Percentiles rank a stretch among this genome's conserved stretches.
Conservation (phyloP, 495 filamentous ascomycete genomes). For the Penicillium psychrofluorescens region DNA sequence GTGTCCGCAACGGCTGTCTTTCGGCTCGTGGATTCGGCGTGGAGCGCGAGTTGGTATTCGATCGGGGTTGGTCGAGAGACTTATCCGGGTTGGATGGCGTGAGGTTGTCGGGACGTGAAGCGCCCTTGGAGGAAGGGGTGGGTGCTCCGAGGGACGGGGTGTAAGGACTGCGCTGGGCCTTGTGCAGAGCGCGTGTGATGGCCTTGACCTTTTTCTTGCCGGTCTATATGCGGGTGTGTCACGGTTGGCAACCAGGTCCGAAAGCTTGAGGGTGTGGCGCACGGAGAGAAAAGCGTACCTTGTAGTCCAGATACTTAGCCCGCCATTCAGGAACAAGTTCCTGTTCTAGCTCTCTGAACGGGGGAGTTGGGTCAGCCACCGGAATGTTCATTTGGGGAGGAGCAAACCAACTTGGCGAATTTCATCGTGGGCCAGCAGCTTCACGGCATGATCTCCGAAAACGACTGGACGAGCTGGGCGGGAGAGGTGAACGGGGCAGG, state of each 20-base stretch:
- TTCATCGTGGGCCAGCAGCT: conserved; percentile 41
- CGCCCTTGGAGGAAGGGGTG: conserved; percentile 25
- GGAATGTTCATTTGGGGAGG: conserved; percentile 3
- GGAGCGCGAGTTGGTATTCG: conserved; percentile 7
- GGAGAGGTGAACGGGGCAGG: neutral
- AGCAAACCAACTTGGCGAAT: conserved; percentile 51
- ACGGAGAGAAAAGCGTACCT: conserved; percentile 34
- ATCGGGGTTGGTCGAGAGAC: conserved; percentile 5
- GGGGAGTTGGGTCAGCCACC: conserved; percentile 13
- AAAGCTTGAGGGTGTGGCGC: neutral
- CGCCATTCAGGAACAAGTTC: conserved; percentile 90
- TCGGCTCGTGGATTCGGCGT: conserved; percentile 21
- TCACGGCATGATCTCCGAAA: neutral
- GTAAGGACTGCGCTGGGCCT: conserved; percentile 48
- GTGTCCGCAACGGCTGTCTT: conserved; percentile 31
- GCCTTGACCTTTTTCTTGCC: conserved; percentile 89
- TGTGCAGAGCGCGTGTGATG: conserved; percentile 61
- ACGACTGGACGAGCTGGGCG: neutral
- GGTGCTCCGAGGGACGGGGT: conserved; percentile 30
- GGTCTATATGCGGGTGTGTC: conserved; percentile 19
- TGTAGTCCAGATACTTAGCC: conserved; percentile 88
- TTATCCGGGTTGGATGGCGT: conserved; percentile 14
- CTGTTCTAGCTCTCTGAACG: conserved; percentile 66
- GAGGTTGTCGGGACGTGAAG: conserved; percentile 3
- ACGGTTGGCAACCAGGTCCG: no score